Evolutionary conservation across 768 basidiomycete genomes (phyloP).

Genomic region (Mrakia frigida): DNA sequence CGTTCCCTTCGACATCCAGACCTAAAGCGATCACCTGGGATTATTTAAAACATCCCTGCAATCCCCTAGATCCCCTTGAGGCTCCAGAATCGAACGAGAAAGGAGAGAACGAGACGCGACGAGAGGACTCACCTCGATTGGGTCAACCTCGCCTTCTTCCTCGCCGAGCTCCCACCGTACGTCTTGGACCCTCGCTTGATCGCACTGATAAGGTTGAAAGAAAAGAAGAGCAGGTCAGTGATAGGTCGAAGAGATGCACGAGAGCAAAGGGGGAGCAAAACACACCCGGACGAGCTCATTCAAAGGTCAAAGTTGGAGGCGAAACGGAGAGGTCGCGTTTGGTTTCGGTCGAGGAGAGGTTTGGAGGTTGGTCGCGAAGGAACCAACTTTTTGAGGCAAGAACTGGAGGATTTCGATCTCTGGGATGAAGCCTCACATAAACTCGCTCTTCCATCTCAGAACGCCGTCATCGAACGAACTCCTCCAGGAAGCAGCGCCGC

Average conservation of each 20-base stretch:
- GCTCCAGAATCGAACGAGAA: not conserved
- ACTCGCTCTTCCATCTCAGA: too few species aligned
- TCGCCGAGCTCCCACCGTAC: constrained; percentile 5
- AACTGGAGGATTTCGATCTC: too few species aligned
- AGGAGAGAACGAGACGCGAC: constrained; percentile 3
- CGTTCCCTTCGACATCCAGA: not conserved
- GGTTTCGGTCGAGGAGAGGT: too few species aligned
- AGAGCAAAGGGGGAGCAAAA: not conserved
- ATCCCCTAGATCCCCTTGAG: not conserved
- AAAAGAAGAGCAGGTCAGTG: too few species aligned
- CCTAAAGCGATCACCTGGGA: too few species aligned
- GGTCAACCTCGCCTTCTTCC: constrained; percentile 7
- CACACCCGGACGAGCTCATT: constrained; percentile 12
- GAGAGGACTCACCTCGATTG: not conserved
- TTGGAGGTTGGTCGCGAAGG: too few species aligned
- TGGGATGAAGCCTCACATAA: too few species aligned
- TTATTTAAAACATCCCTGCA: not conserved
- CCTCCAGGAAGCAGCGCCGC: too few species aligned
- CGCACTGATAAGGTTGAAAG: not conserved
- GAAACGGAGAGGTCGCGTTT: not conserved
- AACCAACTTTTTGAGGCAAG: too few species aligned
- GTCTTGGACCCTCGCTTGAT: constrained; percentile 10
- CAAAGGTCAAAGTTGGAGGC: not conserved
- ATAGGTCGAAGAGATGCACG: too few species aligned
- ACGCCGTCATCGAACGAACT: too few species aligned